Evolutionary conservation across 257 asterid genomes (phyloP).

Genomic region (Coffea eugenioides): DNA sequence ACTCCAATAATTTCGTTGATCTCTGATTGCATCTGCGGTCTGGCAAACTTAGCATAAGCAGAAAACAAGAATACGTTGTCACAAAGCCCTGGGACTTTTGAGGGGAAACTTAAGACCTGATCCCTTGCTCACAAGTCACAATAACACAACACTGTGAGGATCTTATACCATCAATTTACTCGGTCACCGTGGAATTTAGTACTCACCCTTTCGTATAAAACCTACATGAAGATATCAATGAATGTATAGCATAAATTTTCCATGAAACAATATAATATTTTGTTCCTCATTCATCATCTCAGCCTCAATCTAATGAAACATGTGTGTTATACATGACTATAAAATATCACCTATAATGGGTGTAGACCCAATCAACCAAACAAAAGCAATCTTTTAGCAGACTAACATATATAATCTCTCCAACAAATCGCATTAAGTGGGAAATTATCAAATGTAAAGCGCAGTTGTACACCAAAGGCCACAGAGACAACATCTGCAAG

Average conservation of each 20-base stretch:
- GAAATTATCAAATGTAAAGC: background rate
- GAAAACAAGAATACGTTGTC: too few relatives aligned
- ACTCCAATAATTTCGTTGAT: background rate
- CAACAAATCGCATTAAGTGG: constrained; percentile 7
- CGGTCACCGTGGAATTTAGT: background rate
- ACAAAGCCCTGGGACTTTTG: background rate
- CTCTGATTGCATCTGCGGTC: background rate
- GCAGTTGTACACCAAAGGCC: constrained; percentile 1
- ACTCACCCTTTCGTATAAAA: background rate
- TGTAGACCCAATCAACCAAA: background rate
- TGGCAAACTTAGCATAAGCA: background rate
- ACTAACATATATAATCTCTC: background rate
- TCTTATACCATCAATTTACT: background rate
- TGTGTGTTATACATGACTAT: background rate
- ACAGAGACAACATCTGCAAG: constrained; percentile 8
- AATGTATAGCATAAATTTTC: background rate
- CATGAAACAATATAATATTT: background rate
- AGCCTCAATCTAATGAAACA: constrained; percentile 7
- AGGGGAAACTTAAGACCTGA: too few relatives aligned
- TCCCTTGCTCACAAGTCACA: too few relatives aligned
- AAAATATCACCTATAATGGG: background rate
- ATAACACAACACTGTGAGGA: background rate
- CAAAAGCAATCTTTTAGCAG: background rate
- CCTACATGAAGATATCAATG: background rate
- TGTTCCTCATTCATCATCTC: background rate